A percentile compares a stretch with the other conserved stretches of the same genome.
These are phyloP conservation scores for Trichophyton equinum DNA, from an alignment of 2,329 filamentous ascomycete species.

Conservation along the genomic window DNA sequence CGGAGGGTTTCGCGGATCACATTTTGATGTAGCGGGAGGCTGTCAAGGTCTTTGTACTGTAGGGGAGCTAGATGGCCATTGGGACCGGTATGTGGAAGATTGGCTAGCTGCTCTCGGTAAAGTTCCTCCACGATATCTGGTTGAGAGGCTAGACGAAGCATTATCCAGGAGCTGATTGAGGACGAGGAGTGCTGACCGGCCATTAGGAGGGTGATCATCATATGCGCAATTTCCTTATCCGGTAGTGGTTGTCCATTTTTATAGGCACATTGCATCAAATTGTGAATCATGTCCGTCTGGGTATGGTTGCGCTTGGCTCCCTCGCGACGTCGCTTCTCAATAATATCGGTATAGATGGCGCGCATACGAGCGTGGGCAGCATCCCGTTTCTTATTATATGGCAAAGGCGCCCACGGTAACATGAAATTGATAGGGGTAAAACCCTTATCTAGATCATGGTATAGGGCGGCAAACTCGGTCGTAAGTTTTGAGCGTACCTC, in stretches of 20 bases:
- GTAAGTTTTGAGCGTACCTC: slow-evolving; percentile 56
- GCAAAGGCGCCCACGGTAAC: slow-evolving; percentile 65
- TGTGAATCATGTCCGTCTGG: slow-evolving; percentile 58
- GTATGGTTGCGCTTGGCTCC: slow-evolving; percentile 16
- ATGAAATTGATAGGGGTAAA: slow-evolving; percentile 74
- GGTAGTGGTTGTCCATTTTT: slow-evolving; percentile 58
- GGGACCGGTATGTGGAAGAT: slow-evolving; percentile 25
- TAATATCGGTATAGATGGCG: slow-evolving; percentile 57
- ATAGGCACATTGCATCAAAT: slow-evolving; percentile 64
- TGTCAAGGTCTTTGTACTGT: slow-evolving; percentile 47
- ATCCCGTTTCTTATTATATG: slow-evolving; percentile 62
- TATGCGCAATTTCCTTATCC: slow-evolving; percentile 65
- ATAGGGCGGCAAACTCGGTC: slow-evolving; percentile 59
- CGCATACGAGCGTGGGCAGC: slow-evolving; percentile 58
- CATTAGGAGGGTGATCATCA: slow-evolving; percentile 82
- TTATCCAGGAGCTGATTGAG: slow-evolving; percentile 64
- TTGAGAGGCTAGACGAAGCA: slow-evolving; percentile 58
- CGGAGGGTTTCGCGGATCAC: slow-evolving; percentile 62
- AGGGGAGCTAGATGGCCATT: slow-evolving; percentile 38
- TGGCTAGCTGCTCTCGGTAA: slow-evolving; percentile 50
- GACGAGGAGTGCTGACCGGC: slow-evolving; percentile 72
- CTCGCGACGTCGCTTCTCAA: slow-evolving; percentile 51
- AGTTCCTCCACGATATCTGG: slow-evolving; percentile 60
- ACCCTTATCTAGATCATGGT: slow-evolving; percentile 68
- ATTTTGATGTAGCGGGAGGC: slow-evolving; percentile 48